Base-by-base conservation (phyloP, 805 yeast species). In the Brettanomyces custersianus region DNA sequence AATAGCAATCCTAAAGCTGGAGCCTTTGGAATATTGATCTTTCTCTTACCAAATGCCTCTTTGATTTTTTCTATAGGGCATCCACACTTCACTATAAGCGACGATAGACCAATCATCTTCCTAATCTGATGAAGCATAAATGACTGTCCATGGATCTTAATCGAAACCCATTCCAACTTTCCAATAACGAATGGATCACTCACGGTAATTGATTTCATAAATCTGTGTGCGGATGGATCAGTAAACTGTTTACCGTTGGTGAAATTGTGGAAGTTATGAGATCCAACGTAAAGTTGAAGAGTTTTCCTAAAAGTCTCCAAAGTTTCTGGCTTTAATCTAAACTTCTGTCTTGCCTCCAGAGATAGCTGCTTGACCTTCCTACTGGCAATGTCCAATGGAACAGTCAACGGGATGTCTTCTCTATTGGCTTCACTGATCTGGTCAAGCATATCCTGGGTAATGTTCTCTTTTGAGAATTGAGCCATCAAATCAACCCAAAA, bases 121-220 rank as follows among this genome's bases (percentile, higher is more conserved):
- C 98, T 77, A 53, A 92, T 92, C 68, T 90, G 98, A 62, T 90
- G 97, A 44, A 92, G 69, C 97, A 92, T 92, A 60, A 92, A 92
- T 4, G 96, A 85, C 62, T 92, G 98, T 6, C 98, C 98, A 57
- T 92, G 98, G 46, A 92, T 85, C 63, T 90, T 88, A 51, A 92
- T 80, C 2, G 95, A 84, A 2, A 85, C 72, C 98, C 98, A 92
- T 55, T 92, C 97, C 5, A 96, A 87, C 32, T 84, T 87, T 52
- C 88, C 84, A 46, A 90, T 88, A 35, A 86, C 80, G 57, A 86
- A 84, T 2, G 97, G 97, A 2, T 84, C 94, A 13, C 87, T 73
- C 0, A 86, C 95, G 1, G 72, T 68, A 33, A 90, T 69, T 15
- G 72, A 62, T 50, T 83, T 83, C 86, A 92, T 88, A 55, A 65